A percentile compares a stretch with the other conserved stretches of the same genome.
Conservation (phyloP, 768 basidiomycete genomes). For the Lentinula detonsa region DNA sequence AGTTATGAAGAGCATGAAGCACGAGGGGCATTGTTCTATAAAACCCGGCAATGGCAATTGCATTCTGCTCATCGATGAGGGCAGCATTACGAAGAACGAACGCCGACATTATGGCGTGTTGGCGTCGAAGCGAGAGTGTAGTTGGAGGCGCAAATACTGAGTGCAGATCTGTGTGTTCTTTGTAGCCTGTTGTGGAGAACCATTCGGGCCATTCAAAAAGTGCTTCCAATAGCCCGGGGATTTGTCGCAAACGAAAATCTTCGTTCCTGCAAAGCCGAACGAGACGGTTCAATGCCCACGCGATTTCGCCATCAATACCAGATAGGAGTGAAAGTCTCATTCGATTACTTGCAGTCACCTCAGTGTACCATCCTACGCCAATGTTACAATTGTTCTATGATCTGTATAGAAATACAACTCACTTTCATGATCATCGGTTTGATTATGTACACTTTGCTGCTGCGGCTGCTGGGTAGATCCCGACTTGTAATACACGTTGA, state of each 20-base stretch:
- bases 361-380: conserved; percentile 77
- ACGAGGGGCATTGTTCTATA: conserved; percentile 62
- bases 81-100: conserved; percentile 84
- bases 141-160: conserved; percentile 52
- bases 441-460: conserved; percentile 28
- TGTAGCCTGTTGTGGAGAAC: conserved; percentile 64
- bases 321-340: conserved; percentile 89
- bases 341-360: conserved; percentile 70
- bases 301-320: conserved; percentile 73
- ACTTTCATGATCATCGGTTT: conserved; percentile 79
- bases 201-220: conserved; percentile 87
- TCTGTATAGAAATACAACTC: conserved; percentile 15
- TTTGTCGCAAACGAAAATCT: conserved; percentile 60
- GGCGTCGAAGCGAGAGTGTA: conserved; percentile 46
- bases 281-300: conserved; percentile 87
- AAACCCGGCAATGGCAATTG: conserved; percentile 50
- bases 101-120: conserved; percentile 81
- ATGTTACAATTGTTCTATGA: conserved; percentile 9
- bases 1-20: conserved; percentile 55
- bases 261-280: conserved; percentile 78
- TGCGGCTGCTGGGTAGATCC: conserved; percentile 9
- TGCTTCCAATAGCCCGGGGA: conserved; percentile 77
- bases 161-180: conserved; percentile 31
- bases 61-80: conserved; percentile 57
- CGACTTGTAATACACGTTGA: background rate